A percentile compares a stretch with the other conserved stretches of the same genome.
phyloP scores from a whole-genome alignment of 495 filamentous ascomycete species.

The Thozetella sp. region DNA sequence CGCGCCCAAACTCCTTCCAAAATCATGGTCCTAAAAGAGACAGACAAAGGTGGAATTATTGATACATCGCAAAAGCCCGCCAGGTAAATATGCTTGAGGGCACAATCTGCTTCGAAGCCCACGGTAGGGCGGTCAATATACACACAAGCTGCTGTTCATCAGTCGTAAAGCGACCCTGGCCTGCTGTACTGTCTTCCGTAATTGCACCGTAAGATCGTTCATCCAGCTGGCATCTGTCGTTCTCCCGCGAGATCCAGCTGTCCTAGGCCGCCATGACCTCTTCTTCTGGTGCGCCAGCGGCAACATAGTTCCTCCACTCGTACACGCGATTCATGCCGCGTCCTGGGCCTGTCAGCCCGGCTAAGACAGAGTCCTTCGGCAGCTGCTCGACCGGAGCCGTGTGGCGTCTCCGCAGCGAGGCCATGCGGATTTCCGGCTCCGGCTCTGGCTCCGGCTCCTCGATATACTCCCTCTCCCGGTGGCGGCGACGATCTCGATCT shows the following conservation, averaged over 20 bases:
- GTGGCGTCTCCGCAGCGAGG: conserved; percentile 20
- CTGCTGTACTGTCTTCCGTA: not conserved
- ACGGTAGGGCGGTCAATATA: not conserved
- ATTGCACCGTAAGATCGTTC: not conserved
- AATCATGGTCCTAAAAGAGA: not conserved
- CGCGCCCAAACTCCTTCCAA: not conserved
- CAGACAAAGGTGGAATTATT: not conserved
- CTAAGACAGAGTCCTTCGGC: conserved; percentile 40
- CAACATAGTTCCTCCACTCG: conserved; percentile 50
- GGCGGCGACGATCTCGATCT: not conserved
- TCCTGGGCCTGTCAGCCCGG: conserved; percentile 43
- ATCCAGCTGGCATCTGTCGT: not conserved
- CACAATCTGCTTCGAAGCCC: not conserved
- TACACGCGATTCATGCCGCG: conserved; percentile 45
- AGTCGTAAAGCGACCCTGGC: not conserved
- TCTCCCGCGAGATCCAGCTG: not conserved
- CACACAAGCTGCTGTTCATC: not conserved
- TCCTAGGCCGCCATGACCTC: conserved; percentile 4
- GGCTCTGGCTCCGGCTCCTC: not conserved
- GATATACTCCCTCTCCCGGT: conserved; percentile 1
- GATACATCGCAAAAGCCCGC: not conserved
- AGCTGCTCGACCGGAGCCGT: conserved; percentile 19
- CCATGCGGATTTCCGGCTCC: not conserved
- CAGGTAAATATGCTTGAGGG: too few species aligned
- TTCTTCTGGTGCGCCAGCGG: conserved; percentile 29